Evolutionary conservation across 305 asterid species (phyloP), one percentile per base, ranked within the genome.

Genomic region (Fraxinus floribunda): DNA sequence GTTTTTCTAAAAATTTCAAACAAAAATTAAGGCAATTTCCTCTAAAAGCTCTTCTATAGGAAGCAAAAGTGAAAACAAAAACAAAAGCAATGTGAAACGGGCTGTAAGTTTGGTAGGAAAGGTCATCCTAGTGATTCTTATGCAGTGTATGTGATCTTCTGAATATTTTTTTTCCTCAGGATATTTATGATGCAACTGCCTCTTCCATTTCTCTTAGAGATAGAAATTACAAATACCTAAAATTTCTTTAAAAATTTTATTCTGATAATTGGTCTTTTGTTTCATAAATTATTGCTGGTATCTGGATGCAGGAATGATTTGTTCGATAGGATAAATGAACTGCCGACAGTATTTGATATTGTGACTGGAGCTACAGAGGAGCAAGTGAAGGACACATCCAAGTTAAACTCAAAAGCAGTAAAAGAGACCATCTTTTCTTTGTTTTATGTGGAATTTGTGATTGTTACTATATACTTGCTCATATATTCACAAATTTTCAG

Each of bases 281-380:
- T 35, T 55, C 64, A 64, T 64, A 72, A 83, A 57, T 71, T 57
- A 49, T 85, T 38, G 18, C 78, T 57, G 34, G 7, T 36, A 73
- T 60, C 82, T 41, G 74, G 76, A 36, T 86, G 76, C 89, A 90
- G 92, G 91, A 86, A 86, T 84, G 87, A 84, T 29, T 86, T 90
- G 79, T 90, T 88, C 79, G 80, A 84, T 77, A 66, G 85, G 91
- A 90, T 90, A 76, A 90, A 86, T 82, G 91, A 88, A 18, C 86
- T 90, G 77, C 92, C 92, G 7, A 88, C 90, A 66, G 76, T 90
- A 41, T 85, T 82, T 82, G 92, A 90, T 76, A 86, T 88, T 76
- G 91, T 90, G 74, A 85, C 86, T 16, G 90, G 90, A 78, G 84
- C 84, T 80, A 85, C 86, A 83, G 84, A 84, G 86, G 85, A 86